Base-by-base conservation (phyloP, 257 asterid genomes). In the Solanum sitiens region DNA sequence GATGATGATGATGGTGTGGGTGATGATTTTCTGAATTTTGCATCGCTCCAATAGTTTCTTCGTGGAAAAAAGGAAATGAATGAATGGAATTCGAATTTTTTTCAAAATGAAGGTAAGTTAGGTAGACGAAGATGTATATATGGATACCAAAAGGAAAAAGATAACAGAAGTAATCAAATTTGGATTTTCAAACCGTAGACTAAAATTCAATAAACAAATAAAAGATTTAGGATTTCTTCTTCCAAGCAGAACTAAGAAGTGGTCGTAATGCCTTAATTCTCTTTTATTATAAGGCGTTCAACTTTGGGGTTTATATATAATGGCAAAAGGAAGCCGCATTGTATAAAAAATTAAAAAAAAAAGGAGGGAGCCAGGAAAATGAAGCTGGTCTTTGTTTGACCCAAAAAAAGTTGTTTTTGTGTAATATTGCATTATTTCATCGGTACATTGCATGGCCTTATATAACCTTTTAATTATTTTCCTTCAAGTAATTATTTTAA, bases 1-100 rank as follows among this genome's bases (percentile, higher is more conserved):
- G 96, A 75, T 87, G 90, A 83, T 93, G 92, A 5, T 89, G 89
- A 27, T 88, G 95, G 85, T 87, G 75, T 16, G 89, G 86, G 33
- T 91, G 88, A 11, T 86, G 45, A 35, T 47, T 86, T 4, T 94
- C 98, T 30, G 91, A 53, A 42, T 90, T 92, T 39, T 92, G 92
- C 98, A 94, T 93, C 45, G 86, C 44, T 39, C 11, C 8, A 82
- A 37, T 47, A 20, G n/a, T 73, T 50, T 72, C 74, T 12, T 37
- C 25, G 20, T 10, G 11, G 4, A 14, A 83, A 16, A 27, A 25
- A 11, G 71, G 12, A 75, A 45, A 37, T 37, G 16, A 56, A 61
- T 39, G 23, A 85, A 42, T 39, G 37, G n/a, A 59, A 39, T 44
- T n/a, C 8, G 12, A 59, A 63, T 65, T 84, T 8, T 37, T 61